Percentiles rank a stretch among this genome's conserved stretches.
Evolutionary conservation across 352 stramenopile genomes (phyloP).

Genomic region (Bremia lactucae): DNA sequence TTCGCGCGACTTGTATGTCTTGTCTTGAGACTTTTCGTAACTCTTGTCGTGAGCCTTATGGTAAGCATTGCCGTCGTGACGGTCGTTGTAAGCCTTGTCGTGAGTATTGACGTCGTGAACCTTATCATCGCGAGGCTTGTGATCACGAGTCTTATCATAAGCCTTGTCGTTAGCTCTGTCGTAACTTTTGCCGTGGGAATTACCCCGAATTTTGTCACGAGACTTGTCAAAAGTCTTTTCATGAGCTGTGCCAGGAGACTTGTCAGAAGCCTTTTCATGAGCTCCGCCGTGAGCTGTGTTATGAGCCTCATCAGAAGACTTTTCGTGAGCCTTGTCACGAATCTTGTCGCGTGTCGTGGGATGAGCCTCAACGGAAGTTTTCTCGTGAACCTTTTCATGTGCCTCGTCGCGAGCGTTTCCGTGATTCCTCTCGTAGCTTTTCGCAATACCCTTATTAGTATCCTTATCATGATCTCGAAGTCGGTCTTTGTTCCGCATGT

Average conservation of each 20-base stretch:
- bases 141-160: background rate
- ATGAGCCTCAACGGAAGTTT: background rate
- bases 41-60: background rate
- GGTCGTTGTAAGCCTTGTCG: background rate
- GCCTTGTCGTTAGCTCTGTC: conserved; percentile 7
- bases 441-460: background rate
- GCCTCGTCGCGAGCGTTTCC: background rate
- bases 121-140: too few relatives aligned
- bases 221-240: background rate
- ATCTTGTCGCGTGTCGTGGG: background rate
- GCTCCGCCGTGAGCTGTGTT: too few relatives aligned
- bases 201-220: background rate
- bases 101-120: background rate
- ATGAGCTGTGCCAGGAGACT: background rate
- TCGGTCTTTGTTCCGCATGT: conserved; percentile 20
- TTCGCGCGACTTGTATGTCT: background rate
- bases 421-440: conserved; percentile 11
- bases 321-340: conserved; percentile 7
- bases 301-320: too few relatives aligned
- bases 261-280: background rate
- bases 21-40: background rate
- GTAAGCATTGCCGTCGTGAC: too few relatives aligned
- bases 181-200: conserved; percentile 6
- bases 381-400: background rate
- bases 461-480: conserved; percentile 7